phyloP scores from a whole-genome alignment of 441 rosid species.

The Populus trichocarpa region DNA sequence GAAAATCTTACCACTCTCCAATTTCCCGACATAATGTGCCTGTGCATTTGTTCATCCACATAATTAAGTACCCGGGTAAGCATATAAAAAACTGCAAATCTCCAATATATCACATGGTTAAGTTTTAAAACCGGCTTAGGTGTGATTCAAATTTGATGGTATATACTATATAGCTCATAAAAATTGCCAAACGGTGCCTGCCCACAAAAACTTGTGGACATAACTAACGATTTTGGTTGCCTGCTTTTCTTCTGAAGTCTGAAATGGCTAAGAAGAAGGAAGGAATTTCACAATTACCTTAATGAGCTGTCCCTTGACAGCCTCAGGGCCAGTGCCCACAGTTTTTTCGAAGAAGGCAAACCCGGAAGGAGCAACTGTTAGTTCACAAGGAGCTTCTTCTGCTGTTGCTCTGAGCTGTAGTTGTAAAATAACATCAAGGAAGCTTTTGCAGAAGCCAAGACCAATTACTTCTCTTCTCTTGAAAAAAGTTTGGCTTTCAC shows the following conservation, averaged over 20 bases:
- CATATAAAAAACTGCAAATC: neutral
- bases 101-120: neutral
- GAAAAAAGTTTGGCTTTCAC: slow-evolving; percentile 23
- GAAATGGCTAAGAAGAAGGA: neutral
- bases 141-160: neutral
- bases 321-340: slow-evolving; percentile 71
- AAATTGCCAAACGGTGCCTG: neutral
- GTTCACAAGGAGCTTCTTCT: slow-evolving; percentile 48
- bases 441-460: slow-evolving; percentile 30
- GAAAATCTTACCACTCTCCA: slow-evolving; percentile 79
- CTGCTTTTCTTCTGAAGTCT: neutral
- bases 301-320: slow-evolving; percentile 75
- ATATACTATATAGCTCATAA: no score
- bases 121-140: neutral
- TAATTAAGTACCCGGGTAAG: neutral
- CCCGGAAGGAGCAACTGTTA: slow-evolving; percentile 74
- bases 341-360: slow-evolving; percentile 76
- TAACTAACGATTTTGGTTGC: neutral
- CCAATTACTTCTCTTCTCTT: slow-evolving; percentile 64
- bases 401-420: slow-evolving; percentile 28
- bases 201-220: neutral
- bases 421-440: slow-evolving; percentile 33
- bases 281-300: slow-evolving; percentile 39
- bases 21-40: slow-evolving; percentile 85
- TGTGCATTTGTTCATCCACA: slow-evolving; percentile 14